Percentiles rank a stretch among this genome's conserved stretches.
Conservation (phyloP, 139 green algal species). For the Gonium pectorale region DNA sequence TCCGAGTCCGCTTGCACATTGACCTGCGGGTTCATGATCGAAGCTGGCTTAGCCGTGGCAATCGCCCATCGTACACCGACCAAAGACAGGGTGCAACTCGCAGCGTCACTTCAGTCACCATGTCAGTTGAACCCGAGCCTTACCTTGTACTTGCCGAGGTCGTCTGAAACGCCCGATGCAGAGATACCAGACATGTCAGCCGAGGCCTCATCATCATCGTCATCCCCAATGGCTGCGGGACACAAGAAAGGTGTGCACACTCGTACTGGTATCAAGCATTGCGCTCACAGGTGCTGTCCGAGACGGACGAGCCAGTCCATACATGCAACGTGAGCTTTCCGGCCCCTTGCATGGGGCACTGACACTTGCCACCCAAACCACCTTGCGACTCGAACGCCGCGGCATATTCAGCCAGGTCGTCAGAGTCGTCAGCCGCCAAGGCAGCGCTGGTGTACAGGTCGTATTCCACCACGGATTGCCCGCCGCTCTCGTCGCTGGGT, state of each 20-base stretch:
- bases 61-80: too few species aligned
- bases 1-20: slow-evolving; percentile 6
- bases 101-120: too few species aligned
- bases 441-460: slow-evolving; percentile 31
- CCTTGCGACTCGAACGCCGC: slow-evolving; percentile 33
- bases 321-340: too few species aligned
- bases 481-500: background rate
- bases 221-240: slow-evolving; percentile 2
- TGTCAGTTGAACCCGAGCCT: too few species aligned
- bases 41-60: too few species aligned
- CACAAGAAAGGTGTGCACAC: too few species aligned
- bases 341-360: too few species aligned
- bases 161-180: slow-evolving; percentile 10
- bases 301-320: too few species aligned
- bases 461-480: slow-evolving; percentile 1
- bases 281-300: too few species aligned
- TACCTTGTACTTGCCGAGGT: slow-evolving; percentile 26
- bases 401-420: slow-evolving; percentile 14
- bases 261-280: too few species aligned
- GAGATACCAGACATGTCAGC: background rate
- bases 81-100: too few species aligned
- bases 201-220: slow-evolving; percentile 2
- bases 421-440: slow-evolving; percentile 11
- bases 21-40: background rate
- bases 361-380: too few species aligned